phyloP scores from a whole-genome alignment of 495 filamentous ascomycete species.

The Lentithecium fluviatile region DNA sequence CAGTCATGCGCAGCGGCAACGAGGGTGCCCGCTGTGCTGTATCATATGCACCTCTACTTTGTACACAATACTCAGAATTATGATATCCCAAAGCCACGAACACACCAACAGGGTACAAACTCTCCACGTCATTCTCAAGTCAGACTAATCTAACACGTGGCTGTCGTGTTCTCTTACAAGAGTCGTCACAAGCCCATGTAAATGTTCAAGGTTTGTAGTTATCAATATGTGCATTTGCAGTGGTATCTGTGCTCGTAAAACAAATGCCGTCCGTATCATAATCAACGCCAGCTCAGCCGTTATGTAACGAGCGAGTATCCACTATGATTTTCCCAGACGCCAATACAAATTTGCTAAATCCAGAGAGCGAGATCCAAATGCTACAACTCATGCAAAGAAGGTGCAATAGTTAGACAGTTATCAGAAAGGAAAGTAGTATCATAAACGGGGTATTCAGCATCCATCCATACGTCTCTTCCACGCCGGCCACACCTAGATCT shows the following conservation, averaged over 20 bases:
- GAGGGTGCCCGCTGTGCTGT: too few relatives aligned
- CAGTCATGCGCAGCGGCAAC: too few relatives aligned
- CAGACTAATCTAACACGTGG: too few relatives aligned
- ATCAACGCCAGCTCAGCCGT: not conserved
- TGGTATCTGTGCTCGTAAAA: conserved; percentile 6
- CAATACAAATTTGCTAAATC: too few relatives aligned
- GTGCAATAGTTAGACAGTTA: not conserved
- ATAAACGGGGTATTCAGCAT: not conserved
- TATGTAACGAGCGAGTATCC: not conserved
- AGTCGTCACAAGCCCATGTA: too few relatives aligned
- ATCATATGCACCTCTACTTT: too few relatives aligned
- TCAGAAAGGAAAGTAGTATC: not conserved
- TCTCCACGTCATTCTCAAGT: too few relatives aligned
- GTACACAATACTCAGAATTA: not conserved
- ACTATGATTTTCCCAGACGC: not conserved
- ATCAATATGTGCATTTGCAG: not conserved
- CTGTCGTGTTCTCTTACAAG: too few relatives aligned
- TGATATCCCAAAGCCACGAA: too few relatives aligned
- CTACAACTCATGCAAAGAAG: not conserved
- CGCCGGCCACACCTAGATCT: not conserved
- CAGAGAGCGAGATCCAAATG: too few relatives aligned
- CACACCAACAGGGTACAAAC: too few relatives aligned
- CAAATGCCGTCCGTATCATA: not conserved
- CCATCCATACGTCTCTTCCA: not conserved
- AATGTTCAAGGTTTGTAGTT: not conserved